phyloP scores from a whole-genome alignment of 1,139 yeast genomes.

The Yamadazyma taylorii region DNA sequence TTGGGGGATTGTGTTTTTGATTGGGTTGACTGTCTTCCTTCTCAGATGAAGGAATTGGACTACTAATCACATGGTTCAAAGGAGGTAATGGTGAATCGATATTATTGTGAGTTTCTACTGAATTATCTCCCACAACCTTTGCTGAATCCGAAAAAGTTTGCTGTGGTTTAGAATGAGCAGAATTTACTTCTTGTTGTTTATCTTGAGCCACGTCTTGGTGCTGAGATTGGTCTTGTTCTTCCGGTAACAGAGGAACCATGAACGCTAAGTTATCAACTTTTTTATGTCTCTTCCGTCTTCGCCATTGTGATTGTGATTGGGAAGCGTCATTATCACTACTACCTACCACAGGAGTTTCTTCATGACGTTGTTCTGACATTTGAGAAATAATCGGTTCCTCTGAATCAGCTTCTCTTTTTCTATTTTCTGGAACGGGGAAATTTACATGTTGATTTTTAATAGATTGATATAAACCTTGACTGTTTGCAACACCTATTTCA shows the following conservation, averaged over 20 bases:
- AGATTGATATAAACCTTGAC: neutral
- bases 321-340: neutral
- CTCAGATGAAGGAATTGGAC: too few relatives aligned
- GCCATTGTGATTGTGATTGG: constrained; percentile 9
- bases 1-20: too few relatives aligned
- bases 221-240: neutral
- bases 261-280: constrained; percentile 13
- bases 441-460: neutral
- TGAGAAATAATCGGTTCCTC: neutral
- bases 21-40: too few relatives aligned
- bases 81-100: too few relatives aligned
- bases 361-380: neutral
- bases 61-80: too few relatives aligned
- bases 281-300: constrained; percentile 11
- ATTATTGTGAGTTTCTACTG: too few relatives aligned
- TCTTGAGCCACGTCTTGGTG: too few relatives aligned
- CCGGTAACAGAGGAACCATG: constrained; percentile 7
- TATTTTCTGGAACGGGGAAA: neutral
- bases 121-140: too few relatives aligned
- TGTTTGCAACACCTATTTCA: neutral
- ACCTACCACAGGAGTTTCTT: too few relatives aligned
- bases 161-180: too few relatives aligned
- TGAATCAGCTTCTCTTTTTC: constrained; percentile 2
- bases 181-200: too few relatives aligned
- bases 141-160: too few relatives aligned